Conservation (phyloP, 352 stramenopile genomes). For the Phytophthora citrophthora region DNA sequence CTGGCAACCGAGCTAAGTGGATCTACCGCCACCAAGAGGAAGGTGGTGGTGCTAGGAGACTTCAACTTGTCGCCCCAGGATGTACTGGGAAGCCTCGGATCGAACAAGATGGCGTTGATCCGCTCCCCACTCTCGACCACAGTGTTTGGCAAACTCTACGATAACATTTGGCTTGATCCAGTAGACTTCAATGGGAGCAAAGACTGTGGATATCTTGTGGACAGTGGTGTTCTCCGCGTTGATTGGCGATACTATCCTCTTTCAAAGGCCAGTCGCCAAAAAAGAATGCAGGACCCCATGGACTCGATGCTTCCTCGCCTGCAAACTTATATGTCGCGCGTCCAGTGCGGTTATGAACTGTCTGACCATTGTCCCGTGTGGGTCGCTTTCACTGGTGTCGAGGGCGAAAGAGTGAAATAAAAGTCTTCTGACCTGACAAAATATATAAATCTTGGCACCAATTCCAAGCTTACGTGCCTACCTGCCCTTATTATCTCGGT, state of each 20-base stretch:
- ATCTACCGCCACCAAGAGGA: conserved; percentile 17
- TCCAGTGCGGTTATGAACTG: conserved; percentile 57
- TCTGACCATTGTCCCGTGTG: conserved; percentile 76
- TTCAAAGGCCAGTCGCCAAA: conserved; percentile 24
- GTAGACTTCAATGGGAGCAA: conserved; percentile 17
- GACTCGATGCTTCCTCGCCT: conserved; percentile 34
- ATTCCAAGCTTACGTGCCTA: background rate
- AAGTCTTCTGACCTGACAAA: too few species aligned
- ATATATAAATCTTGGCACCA: conserved; percentile 4
- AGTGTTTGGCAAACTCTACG: conserved; percentile 64
- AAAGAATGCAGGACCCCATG: conserved; percentile 19
- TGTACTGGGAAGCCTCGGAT: conserved; percentile 26
- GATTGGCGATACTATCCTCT: conserved; percentile 67
- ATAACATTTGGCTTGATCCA: conserved; percentile 69
- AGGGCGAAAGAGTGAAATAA: conserved; percentile 1
- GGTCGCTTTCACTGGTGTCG: conserved; percentile 38
- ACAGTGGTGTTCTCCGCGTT: conserved; percentile 63
- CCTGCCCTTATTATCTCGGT: conserved; percentile 13
- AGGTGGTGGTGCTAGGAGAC: conserved; percentile 64
- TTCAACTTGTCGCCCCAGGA: conserved; percentile 74
- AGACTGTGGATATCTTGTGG: conserved; percentile 19
- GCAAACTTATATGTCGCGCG: conserved; percentile 40
- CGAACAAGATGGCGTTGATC: conserved; percentile 48
- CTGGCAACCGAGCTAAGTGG: conserved; percentile 28
- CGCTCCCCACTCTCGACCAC: conserved; percentile 56